Conservation (phyloP, 2,329 filamentous ascomycete species). For the Hypoxylon sp. region DNA sequence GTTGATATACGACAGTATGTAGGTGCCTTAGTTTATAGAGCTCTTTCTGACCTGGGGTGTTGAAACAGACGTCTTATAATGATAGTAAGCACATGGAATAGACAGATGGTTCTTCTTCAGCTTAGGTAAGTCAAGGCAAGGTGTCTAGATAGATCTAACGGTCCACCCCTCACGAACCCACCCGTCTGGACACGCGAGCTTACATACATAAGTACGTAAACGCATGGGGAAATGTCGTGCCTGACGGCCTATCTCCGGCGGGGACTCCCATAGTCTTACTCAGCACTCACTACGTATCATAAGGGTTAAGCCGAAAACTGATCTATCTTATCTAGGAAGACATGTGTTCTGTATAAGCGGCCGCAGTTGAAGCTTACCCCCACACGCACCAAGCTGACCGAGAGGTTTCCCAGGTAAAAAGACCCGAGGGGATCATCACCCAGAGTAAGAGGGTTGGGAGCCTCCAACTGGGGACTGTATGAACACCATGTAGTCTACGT, state of each 20-base stretch:
- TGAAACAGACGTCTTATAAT: conserved; percentile 2
- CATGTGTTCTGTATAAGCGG: conserved; percentile 1
- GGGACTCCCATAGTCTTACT: conserved; percentile 16
- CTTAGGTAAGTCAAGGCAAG: conserved; percentile 11
- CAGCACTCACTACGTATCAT: conserved; percentile 13
- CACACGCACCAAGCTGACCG: conserved; percentile 7
- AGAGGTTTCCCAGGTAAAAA: conserved; percentile 4
- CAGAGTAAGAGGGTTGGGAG: background rate
- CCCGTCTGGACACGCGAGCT: conserved; percentile 12
- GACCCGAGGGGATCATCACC: conserved; percentile 6
- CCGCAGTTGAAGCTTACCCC: conserved; percentile 2
- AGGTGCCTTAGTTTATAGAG: background rate
- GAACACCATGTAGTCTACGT: background rate
- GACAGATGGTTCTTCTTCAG: background rate
- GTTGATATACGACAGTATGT: background rate
- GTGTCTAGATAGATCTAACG: background rate
- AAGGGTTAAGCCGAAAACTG: conserved; percentile 2
- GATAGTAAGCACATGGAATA: background rate
- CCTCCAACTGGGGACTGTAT: background rate
- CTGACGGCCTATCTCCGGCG: conserved; percentile 12
- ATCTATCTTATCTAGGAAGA: conserved; percentile 5
- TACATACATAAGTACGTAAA: conserved; percentile 16
- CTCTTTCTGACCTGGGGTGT: too few species aligned
- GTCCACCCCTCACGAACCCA: conserved; percentile 20
- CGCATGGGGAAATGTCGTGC: conserved; percentile 9